These are phyloP conservation scores for Abrus precatorius DNA, from an alignment of 306 rosid species.

Conservation along the genomic window DNA sequence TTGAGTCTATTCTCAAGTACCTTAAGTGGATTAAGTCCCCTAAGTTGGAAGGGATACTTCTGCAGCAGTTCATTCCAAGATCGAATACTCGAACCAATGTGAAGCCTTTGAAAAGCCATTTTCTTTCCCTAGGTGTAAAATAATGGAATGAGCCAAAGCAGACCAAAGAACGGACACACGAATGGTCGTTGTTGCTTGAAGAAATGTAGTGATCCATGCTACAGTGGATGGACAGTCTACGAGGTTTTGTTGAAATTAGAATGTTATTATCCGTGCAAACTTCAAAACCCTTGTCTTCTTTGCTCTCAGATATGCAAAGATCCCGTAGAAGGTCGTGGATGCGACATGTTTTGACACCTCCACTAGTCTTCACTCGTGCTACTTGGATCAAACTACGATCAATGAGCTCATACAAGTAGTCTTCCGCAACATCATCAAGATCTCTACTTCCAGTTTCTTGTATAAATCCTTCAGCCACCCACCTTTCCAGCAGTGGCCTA, in stretches of 20 bases:
- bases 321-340: conserved; percentile 44
- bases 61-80: neutral
- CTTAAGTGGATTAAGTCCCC: conserved; percentile 37
- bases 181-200: conserved; percentile 36
- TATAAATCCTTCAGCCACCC: conserved; percentile 49
- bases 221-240: conserved; percentile 39
- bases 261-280: conserved; percentile 1
- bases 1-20: conserved; percentile 27
- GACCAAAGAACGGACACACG: conserved; percentile 44
- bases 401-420: conserved; percentile 45
- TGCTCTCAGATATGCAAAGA: conserved; percentile 43
- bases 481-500: conserved; percentile 5
- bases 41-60: conserved; percentile 18
- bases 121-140: neutral
- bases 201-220: neutral
- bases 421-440: conserved; percentile 40
- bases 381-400: conserved; percentile 43
- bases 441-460: conserved; percentile 12
- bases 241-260: conserved; percentile 13
- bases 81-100: conserved; percentile 42
- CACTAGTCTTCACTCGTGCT: neutral
- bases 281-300: conserved; percentile 21
- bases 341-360: conserved; percentile 33
- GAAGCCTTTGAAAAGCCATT: conserved; percentile 31
- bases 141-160: neutral